These are phyloP conservation scores for Trichosanthes truncata DNA, from an alignment of 306 rosid species.

Conservation along the genomic window DNA sequence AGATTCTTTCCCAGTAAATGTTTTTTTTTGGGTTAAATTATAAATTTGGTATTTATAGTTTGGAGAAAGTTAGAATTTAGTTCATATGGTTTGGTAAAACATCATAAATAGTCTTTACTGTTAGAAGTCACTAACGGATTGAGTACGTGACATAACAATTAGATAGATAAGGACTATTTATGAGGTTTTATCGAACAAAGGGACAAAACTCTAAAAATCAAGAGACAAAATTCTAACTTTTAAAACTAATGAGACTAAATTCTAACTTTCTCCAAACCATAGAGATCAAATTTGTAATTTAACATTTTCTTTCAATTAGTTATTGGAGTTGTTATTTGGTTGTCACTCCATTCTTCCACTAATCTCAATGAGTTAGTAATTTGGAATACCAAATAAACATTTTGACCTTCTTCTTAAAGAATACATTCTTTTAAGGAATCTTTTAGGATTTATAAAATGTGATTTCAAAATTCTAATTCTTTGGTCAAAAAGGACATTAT, in stretches of 20 bases:
- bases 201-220: no score
- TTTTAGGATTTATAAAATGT: not conserved
- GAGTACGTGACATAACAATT: not conserved
- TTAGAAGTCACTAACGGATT: not conserved
- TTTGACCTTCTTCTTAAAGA: not conserved
- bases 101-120: no score
- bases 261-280: no score
- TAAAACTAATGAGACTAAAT: no score
- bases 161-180: no score
- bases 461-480: not conserved
- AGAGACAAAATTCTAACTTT: no score
- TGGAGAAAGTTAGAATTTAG: not conserved
- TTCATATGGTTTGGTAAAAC: not conserved
- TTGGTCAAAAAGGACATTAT: not conserved
- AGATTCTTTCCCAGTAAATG: not conserved
- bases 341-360: no score
- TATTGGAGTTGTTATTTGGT: no score
- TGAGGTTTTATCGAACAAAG: no score
- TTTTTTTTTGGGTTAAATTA: not conserved
- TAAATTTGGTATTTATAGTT: not conserved
- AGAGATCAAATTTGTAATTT: no score
- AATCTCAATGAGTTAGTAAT: no score
- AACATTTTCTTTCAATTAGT: no score
- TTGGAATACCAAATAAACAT: not conserved
- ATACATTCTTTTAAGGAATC: not conserved